Percentiles rank a stretch among this genome's conserved stretches.
These are phyloP conservation scores for Astrothelium macrocarpum DNA, from an alignment of 495 filamentous ascomycete genomes.

Conservation along the genomic window DNA sequence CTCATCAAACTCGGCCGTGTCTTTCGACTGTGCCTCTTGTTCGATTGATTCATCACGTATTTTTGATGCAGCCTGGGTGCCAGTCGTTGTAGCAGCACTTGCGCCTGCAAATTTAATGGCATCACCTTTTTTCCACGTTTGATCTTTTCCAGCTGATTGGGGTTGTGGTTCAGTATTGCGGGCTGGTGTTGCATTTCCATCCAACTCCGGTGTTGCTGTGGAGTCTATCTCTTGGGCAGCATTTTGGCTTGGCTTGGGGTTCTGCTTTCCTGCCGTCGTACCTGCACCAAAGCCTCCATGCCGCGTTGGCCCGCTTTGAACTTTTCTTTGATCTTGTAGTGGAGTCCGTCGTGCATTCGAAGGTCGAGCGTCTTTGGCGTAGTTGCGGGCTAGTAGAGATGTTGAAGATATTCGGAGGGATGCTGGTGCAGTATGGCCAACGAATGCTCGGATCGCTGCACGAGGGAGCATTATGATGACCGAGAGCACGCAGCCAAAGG, in stretches of 20 bases:
- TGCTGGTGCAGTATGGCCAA: constrained; percentile 4
- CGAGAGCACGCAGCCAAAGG: background rate
- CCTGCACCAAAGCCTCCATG: background rate
- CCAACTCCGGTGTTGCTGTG: background rate
- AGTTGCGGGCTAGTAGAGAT: constrained; percentile 11
- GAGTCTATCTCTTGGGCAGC: background rate
- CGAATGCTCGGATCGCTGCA: constrained; percentile 14
- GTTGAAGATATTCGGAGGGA: constrained; percentile 8
- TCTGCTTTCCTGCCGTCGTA: background rate
- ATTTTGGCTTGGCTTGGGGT: background rate
- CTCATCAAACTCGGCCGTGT: constrained; percentile 4
- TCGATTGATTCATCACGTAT: background rate
- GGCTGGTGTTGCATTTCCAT: background rate
- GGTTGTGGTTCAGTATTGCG: background rate
- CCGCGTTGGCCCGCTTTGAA: background rate
- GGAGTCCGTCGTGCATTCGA: background rate
- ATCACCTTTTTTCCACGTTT: constrained; percentile 23
- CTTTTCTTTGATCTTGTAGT: background rate
- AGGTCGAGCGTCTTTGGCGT: constrained; percentile 10
- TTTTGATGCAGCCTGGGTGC: constrained; percentile 1
- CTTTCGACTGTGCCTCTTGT: background rate
- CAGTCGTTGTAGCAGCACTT: background rate
- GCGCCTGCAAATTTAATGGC: constrained; percentile 16
- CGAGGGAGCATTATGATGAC: constrained; percentile 14
- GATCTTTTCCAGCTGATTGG: constrained; percentile 10